phyloP scores from a whole-genome alignment of 2,329 filamentous ascomycete species.

The Aspergillus proliferans region DNA sequence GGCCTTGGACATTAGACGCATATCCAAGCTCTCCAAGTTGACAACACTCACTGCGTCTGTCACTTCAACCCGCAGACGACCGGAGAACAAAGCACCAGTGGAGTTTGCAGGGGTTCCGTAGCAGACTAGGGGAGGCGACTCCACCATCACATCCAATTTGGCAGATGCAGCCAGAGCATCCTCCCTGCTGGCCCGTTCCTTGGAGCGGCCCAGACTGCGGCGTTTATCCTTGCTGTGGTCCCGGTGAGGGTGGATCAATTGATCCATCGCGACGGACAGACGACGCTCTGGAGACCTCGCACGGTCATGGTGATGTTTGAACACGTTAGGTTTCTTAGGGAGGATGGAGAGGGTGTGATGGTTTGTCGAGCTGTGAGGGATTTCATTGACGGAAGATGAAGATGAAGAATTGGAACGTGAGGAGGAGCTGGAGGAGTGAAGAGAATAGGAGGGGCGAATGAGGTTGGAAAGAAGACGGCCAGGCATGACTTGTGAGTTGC shows the following conservation, averaged over 20 bases:
- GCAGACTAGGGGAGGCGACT: constrained; percentile 81
- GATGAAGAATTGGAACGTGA: constrained; percentile 32
- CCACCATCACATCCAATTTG: constrained; percentile 59
- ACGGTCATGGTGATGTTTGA: constrained; percentile 19
- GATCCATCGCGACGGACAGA: constrained; percentile 39
- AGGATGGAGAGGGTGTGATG: not conserved
- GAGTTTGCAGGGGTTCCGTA: constrained; percentile 70
- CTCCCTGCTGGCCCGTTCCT: constrained; percentile 28
- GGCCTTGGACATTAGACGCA: constrained; percentile 63
- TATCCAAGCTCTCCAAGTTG: constrained; percentile 63
- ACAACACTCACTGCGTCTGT: constrained; percentile 57
- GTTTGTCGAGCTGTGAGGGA: constrained; percentile 9
- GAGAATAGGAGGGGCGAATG: constrained; percentile 29
- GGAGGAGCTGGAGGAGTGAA: constrained; percentile 22
- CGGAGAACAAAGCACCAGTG: constrained; percentile 77
- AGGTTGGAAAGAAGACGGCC: constrained; percentile 36
- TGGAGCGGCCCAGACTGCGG: constrained; percentile 32
- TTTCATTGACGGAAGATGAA: constrained; percentile 33
- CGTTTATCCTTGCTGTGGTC: constrained; percentile 39
- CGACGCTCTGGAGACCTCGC: constrained; percentile 35
- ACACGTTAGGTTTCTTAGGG: constrained; percentile 21
- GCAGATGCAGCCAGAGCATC: constrained; percentile 37
- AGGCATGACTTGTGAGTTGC: constrained; percentile 22
- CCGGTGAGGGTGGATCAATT: constrained; percentile 37
- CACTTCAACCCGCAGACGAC: constrained; percentile 69